Conservation (phyloP, 495 filamentous ascomycete genomes). For the Neohortaea acidophila region DNA sequence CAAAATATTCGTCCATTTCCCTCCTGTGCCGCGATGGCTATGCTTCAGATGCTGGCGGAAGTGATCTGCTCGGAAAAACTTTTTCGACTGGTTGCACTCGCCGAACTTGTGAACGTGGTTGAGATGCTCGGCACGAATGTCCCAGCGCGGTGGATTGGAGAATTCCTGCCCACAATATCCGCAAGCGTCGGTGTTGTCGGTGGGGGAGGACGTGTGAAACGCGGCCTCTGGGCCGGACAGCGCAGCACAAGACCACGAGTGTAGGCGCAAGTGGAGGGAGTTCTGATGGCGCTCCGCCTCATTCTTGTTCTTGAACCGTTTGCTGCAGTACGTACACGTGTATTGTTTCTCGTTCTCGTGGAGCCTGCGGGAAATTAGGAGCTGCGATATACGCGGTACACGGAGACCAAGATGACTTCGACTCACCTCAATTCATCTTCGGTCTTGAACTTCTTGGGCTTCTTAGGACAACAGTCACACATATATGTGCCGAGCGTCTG, state of each 20-base stretch:
- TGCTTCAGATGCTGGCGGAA: constrained; percentile 98
- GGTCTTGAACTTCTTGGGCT: constrained; percentile 92
- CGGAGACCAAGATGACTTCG: background rate
- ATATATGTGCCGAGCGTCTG: constrained; percentile 46
- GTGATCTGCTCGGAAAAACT: constrained; percentile 94
- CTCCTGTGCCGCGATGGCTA: constrained; percentile 88
- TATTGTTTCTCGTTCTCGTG: constrained; percentile 96
- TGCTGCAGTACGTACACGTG: constrained; percentile 76
- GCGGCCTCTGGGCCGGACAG: constrained; percentile 57
- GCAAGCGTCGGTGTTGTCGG: constrained; percentile 59
- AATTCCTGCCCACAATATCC: constrained; percentile 97
- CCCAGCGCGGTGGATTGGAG: constrained; percentile 66
- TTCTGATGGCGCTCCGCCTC: constrained; percentile 97
- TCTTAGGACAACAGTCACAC: constrained; percentile 96
- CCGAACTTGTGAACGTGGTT: constrained; percentile 88
- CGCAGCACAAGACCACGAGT: constrained; percentile 94
- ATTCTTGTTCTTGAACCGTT: constrained; percentile 99
- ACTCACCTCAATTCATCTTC: constrained; percentile 73
- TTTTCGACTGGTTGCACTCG: constrained; percentile 96
- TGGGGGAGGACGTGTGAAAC: constrained; percentile 62
- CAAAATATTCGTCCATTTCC: constrained; percentile 97
- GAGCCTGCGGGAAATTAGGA: constrained; percentile 28
- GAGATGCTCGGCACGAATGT: constrained; percentile 67
- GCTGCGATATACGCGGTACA: background rate
- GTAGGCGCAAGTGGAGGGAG: constrained; percentile 82